A percentile compares a stretch with the other conserved stretches of the same genome.
Conservation (phyloP, 345 rosid genomes). For the Abelmoschus esculentus region DNA sequence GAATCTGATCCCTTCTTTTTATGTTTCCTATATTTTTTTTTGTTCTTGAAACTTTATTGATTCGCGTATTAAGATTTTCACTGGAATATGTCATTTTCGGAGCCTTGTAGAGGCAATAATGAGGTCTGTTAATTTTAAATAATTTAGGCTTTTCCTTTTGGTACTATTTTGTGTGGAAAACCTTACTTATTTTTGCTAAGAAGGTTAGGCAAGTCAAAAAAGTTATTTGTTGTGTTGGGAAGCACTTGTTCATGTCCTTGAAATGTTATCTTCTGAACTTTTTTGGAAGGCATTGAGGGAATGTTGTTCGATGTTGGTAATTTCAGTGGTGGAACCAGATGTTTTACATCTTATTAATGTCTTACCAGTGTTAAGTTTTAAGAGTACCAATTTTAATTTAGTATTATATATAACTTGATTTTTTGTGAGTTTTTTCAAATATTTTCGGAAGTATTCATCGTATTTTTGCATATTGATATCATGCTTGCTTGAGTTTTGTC, state of each 20-base stretch:
- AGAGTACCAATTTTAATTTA: no score
- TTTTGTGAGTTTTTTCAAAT: not conserved
- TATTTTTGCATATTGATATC: not conserved
- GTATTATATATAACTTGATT: no score
- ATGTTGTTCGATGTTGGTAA: not conserved
- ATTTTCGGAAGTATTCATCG: not conserved
- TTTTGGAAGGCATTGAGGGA: not conserved
- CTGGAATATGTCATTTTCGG: not conserved
- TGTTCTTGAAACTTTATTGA: not conserved
- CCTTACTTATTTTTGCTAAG: not conserved
- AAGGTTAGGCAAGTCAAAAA: not conserved
- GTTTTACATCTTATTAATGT: no score
- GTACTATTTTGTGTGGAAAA: not conserved
- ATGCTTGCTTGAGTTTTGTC: not conserved
- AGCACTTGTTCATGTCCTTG: not conserved
- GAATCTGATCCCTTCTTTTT: not conserved
- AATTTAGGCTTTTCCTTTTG: not conserved
- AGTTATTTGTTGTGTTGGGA: no score
- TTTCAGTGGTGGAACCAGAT: no score
- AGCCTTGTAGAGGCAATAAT: not conserved
- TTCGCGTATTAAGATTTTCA: not conserved
- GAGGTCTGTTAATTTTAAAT: no score
- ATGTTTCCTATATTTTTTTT: not conserved
- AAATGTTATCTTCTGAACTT: not conserved
- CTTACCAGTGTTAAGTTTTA: no score